Base-by-base conservation (phyloP, 2,329 filamentous ascomycete species). In the Parafenestella ontariensis region DNA sequence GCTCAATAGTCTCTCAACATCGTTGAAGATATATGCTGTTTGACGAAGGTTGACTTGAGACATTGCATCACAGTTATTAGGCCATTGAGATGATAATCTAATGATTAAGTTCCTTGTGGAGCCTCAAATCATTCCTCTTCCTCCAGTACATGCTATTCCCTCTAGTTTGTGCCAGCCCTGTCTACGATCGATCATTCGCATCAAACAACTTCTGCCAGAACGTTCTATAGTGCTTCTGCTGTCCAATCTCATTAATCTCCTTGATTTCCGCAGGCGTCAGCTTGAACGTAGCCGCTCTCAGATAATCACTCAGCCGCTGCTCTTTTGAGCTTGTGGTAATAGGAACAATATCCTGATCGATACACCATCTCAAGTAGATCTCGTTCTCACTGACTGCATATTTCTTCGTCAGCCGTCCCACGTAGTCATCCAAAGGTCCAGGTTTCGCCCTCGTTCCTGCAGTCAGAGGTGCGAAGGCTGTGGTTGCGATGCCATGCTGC, bases 271-370 rank as follows among this genome's bases (percentile, higher is more conserved):
- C 77, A 0, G 84, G 83, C 5, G 82, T 87, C 58, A 88, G 67
- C 59, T 82, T 82, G 72, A 88, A 88, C 0, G 80, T 82, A 59
- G 83, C 75, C 1, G 76, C 77, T 20, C 83, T 75, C 56, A 87
- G 64, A 62, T 87, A 87, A 64, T 86, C 83, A 52, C 77, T 82
- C 67, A 88, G 59, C 15, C 85, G 77, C 58, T 84, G 79, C 71
- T 87, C 85, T 61, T 87, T 88, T 44, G 78, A 75, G 52, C 82
- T 85, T 2, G 86, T 88, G 5, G 85, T 87, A 53, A 89, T 81
- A 0, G 82, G 74, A 15, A 87, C 79, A 52, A 83, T 71, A 21
- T 84, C 85, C 63, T 85, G 84, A 60, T 88, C 85, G 46, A 88
- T 80, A 44, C 80, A 82, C 85, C 85, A 89, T 46, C 86, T 75